Base-by-base conservation (phyloP, 2,329 filamentous ascomycete species). In the Sporothrix schenckii region DNA sequence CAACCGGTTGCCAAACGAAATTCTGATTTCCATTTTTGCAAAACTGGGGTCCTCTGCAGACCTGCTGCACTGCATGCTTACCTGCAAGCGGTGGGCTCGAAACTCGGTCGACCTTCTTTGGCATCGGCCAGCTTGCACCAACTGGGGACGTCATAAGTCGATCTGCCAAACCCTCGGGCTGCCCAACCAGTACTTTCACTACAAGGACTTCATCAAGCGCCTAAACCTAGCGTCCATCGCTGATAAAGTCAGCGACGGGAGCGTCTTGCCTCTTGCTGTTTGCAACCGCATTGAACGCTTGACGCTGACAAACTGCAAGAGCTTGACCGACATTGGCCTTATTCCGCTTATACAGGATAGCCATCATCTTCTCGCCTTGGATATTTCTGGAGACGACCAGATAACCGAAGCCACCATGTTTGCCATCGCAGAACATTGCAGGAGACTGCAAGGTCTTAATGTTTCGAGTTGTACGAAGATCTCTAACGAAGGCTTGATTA, bases 21-120 rank as follows among this genome's bases (percentile, higher is more conserved):
- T 99, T 72, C 89, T 98, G 78, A 97, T 99, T 77, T 88, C 89
- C 80, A 91, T 98, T 77, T 97, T 99, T 80, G 86, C 92, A 49
- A 95, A 93, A 80, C 87, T 99, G 71, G 89, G 85, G 76, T 88
- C 87, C 14, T 87, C 93, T 2, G 82, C 84, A 58, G 94, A 99
- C 77, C 86, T 97, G 75, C 87, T 93, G 75, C 90, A 89, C 80
- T 96, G 92, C 80, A 94, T 98, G 92, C 84, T 95, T 74, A 94
- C 97, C n/a, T 97, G 91, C 77, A 94, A 93, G 80, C 88, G 91
- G 73, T 99, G 95, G 95, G 92, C 95, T 39, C 86, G 91, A 73
- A 97, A 97, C 78, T 91, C 92, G 67, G 95, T 98, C 75, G 94
- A 95, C 73, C 86, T 97, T 74, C 85, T 99, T 27, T 99, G 95